Conservation (phyloP, 202 grass and related monocot species). For the Saccharum hybrid region DNA sequence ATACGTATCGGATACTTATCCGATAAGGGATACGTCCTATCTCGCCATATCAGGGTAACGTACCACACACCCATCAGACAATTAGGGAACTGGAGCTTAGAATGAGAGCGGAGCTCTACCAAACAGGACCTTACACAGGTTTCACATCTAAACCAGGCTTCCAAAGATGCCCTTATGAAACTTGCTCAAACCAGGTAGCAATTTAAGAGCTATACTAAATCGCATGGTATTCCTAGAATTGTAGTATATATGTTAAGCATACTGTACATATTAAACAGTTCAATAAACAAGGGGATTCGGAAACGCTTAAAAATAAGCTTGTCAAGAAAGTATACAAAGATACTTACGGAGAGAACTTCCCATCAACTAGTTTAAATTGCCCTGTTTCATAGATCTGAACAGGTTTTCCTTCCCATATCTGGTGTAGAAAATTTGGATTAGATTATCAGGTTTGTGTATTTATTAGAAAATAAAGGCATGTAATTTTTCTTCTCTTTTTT, state of each 20-base stretch:
- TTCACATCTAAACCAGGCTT: neutral
- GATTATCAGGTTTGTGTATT: constrained; percentile 35
- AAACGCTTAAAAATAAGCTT: constrained; percentile 32
- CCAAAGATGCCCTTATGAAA: neutral
- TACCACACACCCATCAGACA: neutral
- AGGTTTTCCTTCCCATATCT: constrained; percentile 99
- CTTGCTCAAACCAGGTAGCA: neutral
- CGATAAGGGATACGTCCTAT: no score
- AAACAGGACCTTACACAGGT: neutral
- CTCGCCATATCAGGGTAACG: no score
- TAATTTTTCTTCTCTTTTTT: neutral
- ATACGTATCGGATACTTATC: no score
- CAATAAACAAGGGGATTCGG: constrained; percentile 25
- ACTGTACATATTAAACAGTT: constrained; percentile 23
- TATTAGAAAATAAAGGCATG: constrained; percentile 39
- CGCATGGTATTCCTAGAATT: constrained; percentile 12
- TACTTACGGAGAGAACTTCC: constrained; percentile 99
- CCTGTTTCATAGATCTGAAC: constrained; percentile 94
- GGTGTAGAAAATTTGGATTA: constrained; percentile 42
- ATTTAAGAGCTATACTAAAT: constrained; percentile 4
- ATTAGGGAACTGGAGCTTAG: neutral
- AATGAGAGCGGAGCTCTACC: neutral
- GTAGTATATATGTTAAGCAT: neutral
- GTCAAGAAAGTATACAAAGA: constrained; percentile 35
- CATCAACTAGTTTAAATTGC: constrained; percentile 96